Evolutionary conservation across 2,329 filamentous ascomycete species (phyloP).

Genomic region (Diaporthe ilicicola): DNA sequence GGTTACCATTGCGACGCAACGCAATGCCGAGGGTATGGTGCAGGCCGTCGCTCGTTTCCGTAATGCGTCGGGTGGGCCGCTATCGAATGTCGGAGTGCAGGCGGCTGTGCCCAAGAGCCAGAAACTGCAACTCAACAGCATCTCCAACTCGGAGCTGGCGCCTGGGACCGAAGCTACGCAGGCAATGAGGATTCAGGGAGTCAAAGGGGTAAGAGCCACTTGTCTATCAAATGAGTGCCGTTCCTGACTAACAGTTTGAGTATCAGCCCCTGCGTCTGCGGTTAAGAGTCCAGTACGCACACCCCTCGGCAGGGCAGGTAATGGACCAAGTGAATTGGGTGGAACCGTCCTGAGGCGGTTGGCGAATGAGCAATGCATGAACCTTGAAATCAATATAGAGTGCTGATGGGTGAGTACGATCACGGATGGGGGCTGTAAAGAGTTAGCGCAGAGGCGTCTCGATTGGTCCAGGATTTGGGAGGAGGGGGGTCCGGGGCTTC

Average conservation of each 20-base stretch:
- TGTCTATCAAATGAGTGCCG: background rate
- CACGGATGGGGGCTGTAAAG: background rate
- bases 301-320: slow-evolving; percentile 73
- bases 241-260: slow-evolving; percentile 19
- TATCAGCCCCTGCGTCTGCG: slow-evolving; percentile 81
- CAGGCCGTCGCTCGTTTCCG: slow-evolving; percentile 86
- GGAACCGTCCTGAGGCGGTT: slow-evolving; percentile 66
- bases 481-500: background rate
- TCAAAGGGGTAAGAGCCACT: slow-evolving; percentile 82
- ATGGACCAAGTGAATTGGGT: slow-evolving; percentile 98
- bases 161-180: slow-evolving; percentile 87
- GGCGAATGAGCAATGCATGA: background rate
- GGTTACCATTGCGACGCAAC: slow-evolving; percentile 84
- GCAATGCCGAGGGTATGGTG: slow-evolving; percentile 79
- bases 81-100: slow-evolving; percentile 84
- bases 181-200: slow-evolving; percentile 85
- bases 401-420: slow-evolving; percentile 5
- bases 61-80: slow-evolving; percentile 71
- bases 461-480: background rate
- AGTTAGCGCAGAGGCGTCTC: slow-evolving; percentile 9
- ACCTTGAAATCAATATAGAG: slow-evolving; percentile 15
- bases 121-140: slow-evolving; percentile 89
- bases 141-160: slow-evolving; percentile 80
- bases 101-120: slow-evolving; percentile 97
- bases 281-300: slow-evolving; percentile 82